Conservation (phyloP, 2,329 filamentous ascomycete species). For the Xylaria sp. region DNA sequence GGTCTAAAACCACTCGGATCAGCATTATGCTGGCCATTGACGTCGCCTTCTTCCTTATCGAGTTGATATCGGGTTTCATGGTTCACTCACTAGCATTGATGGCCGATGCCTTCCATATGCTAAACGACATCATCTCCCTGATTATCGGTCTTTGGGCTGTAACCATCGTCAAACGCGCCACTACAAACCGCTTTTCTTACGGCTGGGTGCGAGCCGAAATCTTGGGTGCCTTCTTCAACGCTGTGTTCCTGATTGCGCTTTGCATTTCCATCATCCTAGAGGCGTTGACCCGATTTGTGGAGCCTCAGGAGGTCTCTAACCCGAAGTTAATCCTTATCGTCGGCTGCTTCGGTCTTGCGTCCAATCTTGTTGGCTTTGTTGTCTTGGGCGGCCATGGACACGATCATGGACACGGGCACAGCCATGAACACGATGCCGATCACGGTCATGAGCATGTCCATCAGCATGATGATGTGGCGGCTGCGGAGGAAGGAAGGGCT, state of each 20-base stretch:
- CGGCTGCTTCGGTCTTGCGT: constrained; percentile 83
- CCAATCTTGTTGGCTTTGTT: constrained; percentile 88
- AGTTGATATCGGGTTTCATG: constrained; percentile 84
- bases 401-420: constrained; percentile 70
- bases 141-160: constrained; percentile 96
- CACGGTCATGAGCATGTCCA: constrained; percentile 60
- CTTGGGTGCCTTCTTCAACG: constrained; percentile 94
- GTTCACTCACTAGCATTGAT: constrained; percentile 93
- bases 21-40: constrained; percentile 93
- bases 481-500: constrained; percentile 64
- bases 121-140: constrained; percentile 97
- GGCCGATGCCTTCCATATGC: constrained; percentile 98
- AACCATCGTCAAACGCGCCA: constrained; percentile 83
- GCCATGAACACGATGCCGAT: constrained; percentile 69
- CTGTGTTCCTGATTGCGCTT: constrained; percentile 94
- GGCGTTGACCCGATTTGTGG: constrained; percentile 89
- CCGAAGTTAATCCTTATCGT: constrained; percentile 90
- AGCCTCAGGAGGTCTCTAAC: constrained; percentile 87
- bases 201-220: constrained; percentile 98
- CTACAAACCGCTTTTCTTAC: constrained; percentile 93
- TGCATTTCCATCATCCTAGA: constrained; percentile 97
- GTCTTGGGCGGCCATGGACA: constrained; percentile 95
- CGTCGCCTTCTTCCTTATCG: constrained; percentile 86
- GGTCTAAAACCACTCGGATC: constrained; percentile 93
- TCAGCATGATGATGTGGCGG: constrained; percentile 50